These are phyloP conservation scores for Schizosaccharomyces octosporus DNA, from an alignment of 805 yeast genomes.

Conservation along the genomic window DNA sequence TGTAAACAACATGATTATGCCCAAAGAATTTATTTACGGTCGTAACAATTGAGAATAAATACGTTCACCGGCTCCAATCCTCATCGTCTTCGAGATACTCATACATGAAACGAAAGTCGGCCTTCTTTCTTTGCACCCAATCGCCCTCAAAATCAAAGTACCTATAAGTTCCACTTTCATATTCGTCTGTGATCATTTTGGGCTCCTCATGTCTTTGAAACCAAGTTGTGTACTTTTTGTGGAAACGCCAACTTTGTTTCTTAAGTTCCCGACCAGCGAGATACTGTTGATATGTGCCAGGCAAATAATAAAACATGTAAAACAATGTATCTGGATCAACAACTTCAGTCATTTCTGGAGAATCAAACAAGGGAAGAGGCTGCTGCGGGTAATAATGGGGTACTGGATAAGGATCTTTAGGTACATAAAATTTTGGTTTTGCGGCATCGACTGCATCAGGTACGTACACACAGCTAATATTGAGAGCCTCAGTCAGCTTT, in stretches of 20 bases:
- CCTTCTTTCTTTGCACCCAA: conserved; percentile 38
- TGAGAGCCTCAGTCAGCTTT: conserved; percentile 4
- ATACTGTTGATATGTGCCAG: conserved; percentile 45
- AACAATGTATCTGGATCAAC: conserved; percentile 73
- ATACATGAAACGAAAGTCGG: conserved; percentile 29
- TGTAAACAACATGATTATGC: background rate
- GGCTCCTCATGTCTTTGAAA: conserved; percentile 43
- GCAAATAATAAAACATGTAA: conserved; percentile 73
- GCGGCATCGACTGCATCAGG: conserved; percentile 89
- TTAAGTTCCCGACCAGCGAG: conserved; percentile 60
- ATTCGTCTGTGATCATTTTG: conserved; percentile 18
- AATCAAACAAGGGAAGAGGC: conserved; percentile 28
- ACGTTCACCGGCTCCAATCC: background rate
- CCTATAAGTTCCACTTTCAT: conserved; percentile 34
- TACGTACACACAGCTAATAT: conserved; percentile 21
- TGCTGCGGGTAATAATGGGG: conserved; percentile 77
- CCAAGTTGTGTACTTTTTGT: conserved; percentile 55
- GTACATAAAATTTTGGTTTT: conserved; percentile 49
- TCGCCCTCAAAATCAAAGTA: conserved; percentile 45
- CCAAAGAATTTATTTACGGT: background rate
- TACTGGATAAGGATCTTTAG: conserved; percentile 69
- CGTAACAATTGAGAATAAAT: background rate
- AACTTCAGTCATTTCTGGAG: conserved; percentile 35
- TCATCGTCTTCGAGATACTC: conserved; percentile 19
- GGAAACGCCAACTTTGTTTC: conserved; percentile 62